Evolutionary conservation across 139 green algal species (phyloP).

Genomic region (Chlorella sp.): DNA sequence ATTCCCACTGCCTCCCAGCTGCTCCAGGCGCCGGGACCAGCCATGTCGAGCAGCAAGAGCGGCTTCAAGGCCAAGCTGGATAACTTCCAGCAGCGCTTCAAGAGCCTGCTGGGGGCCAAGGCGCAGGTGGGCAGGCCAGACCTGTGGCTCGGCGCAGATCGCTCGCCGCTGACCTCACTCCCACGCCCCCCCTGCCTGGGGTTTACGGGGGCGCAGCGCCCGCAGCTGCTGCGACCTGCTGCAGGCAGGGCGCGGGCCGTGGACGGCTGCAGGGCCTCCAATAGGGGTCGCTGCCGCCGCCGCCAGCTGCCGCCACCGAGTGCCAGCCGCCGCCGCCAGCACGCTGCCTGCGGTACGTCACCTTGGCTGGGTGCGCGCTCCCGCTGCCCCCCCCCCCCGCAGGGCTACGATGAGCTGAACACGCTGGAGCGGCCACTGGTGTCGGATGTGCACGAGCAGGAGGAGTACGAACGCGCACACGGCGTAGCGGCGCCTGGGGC

Average conservation of each 20-base stretch:
- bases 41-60: neutral
- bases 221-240: too few relatives aligned
- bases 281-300: neutral
- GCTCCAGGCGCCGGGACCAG: neutral
- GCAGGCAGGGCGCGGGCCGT: too few relatives aligned
- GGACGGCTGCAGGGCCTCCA: neutral
- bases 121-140: slow-evolving; percentile 2
- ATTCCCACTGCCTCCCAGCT: neutral
- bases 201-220: too few relatives aligned
- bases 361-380: neutral
- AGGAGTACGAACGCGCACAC: slow-evolving; percentile 40
- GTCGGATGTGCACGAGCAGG: slow-evolving; percentile 29
- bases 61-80: slow-evolving; percentile 22
- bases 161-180: neutral
- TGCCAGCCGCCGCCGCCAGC: too few relatives aligned
- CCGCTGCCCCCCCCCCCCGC: neutral
- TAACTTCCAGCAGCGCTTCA: slow-evolving; percentile 46
- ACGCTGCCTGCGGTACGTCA: too few relatives aligned
- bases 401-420: slow-evolving; percentile 57
- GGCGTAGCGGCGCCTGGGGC: neutral
- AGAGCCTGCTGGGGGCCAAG: slow-evolving; percentile 36
- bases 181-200: too few relatives aligned
- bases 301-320: neutral
- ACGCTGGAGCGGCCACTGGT: slow-evolving; percentile 48
- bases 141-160: neutral